Evolutionary conservation across 805 yeast genomes (phyloP).

Genomic region (Suhomyces faveliae): DNA sequence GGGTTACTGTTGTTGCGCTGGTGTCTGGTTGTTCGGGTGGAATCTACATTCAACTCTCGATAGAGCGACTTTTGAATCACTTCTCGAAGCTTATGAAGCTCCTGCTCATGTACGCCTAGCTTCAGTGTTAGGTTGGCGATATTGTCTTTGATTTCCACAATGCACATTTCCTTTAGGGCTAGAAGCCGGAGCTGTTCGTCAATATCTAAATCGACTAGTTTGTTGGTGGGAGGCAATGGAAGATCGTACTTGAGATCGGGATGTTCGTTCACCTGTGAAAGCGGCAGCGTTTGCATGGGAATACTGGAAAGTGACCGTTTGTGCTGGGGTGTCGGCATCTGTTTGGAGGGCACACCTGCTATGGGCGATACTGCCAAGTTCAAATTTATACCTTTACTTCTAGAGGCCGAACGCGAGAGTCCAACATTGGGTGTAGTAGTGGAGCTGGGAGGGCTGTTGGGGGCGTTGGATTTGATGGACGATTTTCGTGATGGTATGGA

Average conservation of each 20-base stretch:
- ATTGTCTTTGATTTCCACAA: constrained; percentile 61
- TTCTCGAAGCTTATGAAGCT: constrained; percentile 50
- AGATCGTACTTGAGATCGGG: constrained; percentile 25
- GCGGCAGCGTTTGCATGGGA: constrained; percentile 1
- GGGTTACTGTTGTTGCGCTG: constrained; percentile 23
- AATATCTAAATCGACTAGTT: constrained; percentile 34
- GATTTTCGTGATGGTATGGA: background rate
- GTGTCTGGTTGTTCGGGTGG: constrained; percentile 9
- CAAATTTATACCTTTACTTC: constrained; percentile 33
- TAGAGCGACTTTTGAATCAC: constrained; percentile 47
- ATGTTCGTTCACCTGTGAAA: background rate
- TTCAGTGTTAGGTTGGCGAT: constrained; percentile 43
- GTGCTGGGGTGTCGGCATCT: background rate
- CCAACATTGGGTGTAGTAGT: background rate
- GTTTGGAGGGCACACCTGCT: background rate
- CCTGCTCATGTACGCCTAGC: constrained; percentile 45
- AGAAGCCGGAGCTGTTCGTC: constrained; percentile 56
- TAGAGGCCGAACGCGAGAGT: constrained; percentile 9
- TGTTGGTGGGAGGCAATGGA: constrained; percentile 32
- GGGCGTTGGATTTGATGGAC: background rate
- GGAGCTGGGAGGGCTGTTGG: background rate
- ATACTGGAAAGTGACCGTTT: background rate
- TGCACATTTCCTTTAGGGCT: constrained; percentile 67
- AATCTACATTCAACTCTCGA: constrained; percentile 31
- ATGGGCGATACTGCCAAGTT: constrained; percentile 32